Evolutionary conservation across 352 stramenopile species (phyloP), one percentile per base, ranked within the genome.

Genomic region (Globisporangium abappressorium): DNA sequence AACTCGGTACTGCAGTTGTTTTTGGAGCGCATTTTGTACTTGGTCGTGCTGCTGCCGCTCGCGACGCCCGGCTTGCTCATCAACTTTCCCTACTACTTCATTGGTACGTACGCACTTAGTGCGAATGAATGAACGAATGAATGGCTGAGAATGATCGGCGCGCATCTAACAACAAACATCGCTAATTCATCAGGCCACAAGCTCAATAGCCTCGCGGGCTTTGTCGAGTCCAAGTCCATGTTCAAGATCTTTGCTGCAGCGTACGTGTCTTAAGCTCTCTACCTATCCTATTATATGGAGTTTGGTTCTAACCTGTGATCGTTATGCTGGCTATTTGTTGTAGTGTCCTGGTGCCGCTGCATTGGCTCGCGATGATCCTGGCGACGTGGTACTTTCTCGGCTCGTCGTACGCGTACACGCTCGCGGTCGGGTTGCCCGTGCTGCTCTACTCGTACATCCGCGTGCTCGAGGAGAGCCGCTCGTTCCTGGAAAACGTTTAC

Each of bases 21-120:
- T 53, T 65, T 92, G 18, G 85, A 89, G 64, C 80, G 85, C 49
- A 76, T 85, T 8, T 2, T 91, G 62, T 93, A 87, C 58, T 59
- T 93, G 54, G 51, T 92, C 6, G 82, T 93, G 63, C 68, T 93
- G 34, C 57, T 93, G 20, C 83, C 85, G 24, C 65, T 93, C n/a
- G 85, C 79, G 1, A 90, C 77, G 22, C 83, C 85, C 0, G 83
- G 81, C 1, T 64, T 93, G 62, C 73, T 92, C 65, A 75, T 93
- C 22, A 88, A 92, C 74, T 79, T 89, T 7, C 85, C 85, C 0
- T 92, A 91, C 65, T 93, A 92, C 64, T 89, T 93, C 70, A 78
- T 93, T 49, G 85, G 82, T 90, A 77, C 60, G 81, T 77, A 7
- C 2, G 11, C 28, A 14, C 20, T 43, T 38, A 4, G 18, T 20